Evolutionary conservation across 2,329 filamentous ascomycete genomes (phyloP).

Genomic region (Colletotrichum tropicale): DNA sequence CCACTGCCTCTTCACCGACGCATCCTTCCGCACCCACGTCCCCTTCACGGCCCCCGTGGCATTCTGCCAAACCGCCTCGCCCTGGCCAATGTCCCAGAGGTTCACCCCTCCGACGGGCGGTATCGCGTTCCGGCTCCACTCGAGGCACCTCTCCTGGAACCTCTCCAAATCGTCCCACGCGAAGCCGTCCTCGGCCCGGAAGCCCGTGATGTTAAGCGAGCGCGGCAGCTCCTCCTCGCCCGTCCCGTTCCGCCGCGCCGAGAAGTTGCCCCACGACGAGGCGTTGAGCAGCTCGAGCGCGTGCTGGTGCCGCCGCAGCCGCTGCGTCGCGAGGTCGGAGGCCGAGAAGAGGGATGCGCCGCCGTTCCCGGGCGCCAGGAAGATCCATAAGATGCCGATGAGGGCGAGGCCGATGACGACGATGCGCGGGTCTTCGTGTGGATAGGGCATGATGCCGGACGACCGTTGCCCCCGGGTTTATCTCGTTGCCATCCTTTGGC

Average conservation of each 20-base stretch:
- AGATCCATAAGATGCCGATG: slow-evolving; percentile 49
- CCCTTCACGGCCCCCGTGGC: slow-evolving; percentile 78
- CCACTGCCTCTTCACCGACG: slow-evolving; percentile 49
- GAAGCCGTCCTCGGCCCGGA: slow-evolving; percentile 75
- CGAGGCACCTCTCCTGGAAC: slow-evolving; percentile 69
- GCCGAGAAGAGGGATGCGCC: slow-evolving; percentile 41
- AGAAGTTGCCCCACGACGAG: slow-evolving; percentile 66
- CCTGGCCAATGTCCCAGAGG: slow-evolving; percentile 40
- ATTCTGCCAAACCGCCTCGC: slow-evolving; percentile 71
- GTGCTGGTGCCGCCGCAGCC: slow-evolving; percentile 55
- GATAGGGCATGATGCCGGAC: slow-evolving; percentile 44
- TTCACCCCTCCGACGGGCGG: slow-evolving; percentile 43
- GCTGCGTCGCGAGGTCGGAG: slow-evolving; percentile 31
- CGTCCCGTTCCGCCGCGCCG: slow-evolving; percentile 37
- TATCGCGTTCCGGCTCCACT: slow-evolving; percentile 61
- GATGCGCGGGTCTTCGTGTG: slow-evolving; percentile 39
- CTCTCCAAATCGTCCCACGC: slow-evolving; percentile 75
- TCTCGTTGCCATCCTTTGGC: slow-evolving; percentile 3
- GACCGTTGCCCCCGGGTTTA: slow-evolving; percentile 9
- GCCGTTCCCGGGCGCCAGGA: slow-evolving; percentile 31
- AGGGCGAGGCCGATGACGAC: slow-evolving; percentile 44
- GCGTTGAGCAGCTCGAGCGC: slow-evolving; percentile 59
- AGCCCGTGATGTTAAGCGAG: slow-evolving; percentile 77
- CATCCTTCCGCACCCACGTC: slow-evolving; percentile 70
- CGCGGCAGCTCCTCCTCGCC: slow-evolving; percentile 29